Evolutionary conservation across 352 stramenopile genomes (phyloP).

Genomic region (Phytopythium vexans): DNA sequence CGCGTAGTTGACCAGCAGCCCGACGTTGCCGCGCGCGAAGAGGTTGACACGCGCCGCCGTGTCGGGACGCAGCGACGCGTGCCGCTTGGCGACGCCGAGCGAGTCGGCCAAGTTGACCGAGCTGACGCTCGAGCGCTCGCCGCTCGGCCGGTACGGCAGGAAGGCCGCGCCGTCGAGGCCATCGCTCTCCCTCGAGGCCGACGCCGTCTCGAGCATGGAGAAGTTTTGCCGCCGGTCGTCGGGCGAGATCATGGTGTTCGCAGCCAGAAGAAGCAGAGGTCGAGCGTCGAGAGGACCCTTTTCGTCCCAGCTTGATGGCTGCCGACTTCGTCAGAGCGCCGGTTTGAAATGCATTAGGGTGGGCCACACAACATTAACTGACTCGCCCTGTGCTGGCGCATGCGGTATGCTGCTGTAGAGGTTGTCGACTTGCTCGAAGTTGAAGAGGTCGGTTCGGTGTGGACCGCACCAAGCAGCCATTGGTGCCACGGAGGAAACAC

Average conservation of each 20-base stretch:
- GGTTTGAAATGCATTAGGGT: too few relatives aligned
- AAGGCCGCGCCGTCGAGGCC: slow-evolving; percentile 16
- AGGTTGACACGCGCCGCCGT: slow-evolving; percentile 17
- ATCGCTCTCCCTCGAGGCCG: slow-evolving; percentile 16
- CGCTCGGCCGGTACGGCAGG: slow-evolving; percentile 24
- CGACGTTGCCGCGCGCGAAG: slow-evolving; percentile 34
- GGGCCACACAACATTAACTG: too few relatives aligned
- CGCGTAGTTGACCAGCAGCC: slow-evolving; percentile 53
- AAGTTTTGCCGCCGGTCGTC: slow-evolving; percentile 21
- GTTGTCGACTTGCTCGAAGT: too few relatives aligned
- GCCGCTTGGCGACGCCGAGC: slow-evolving; percentile 4
- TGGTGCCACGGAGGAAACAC: too few relatives aligned
- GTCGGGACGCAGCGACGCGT: neutral
- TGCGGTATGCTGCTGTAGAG: too few relatives aligned
- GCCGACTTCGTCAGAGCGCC: too few relatives aligned
- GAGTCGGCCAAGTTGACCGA: slow-evolving; percentile 32
- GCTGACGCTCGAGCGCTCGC: slow-evolving; percentile 14
- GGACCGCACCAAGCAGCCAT: too few relatives aligned
- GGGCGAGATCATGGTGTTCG: slow-evolving; percentile 3
- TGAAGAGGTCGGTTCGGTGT: too few relatives aligned
- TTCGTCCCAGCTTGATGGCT: too few relatives aligned
- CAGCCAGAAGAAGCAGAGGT: too few relatives aligned
- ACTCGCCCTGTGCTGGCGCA: too few relatives aligned
- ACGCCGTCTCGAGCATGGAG: slow-evolving; percentile 36
- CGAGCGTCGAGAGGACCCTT: too few relatives aligned